Percentiles rank a stretch among this genome's conserved stretches.
Evolutionary conservation across 73 alveolate species (phyloP).

Genomic region (Uronychia setigera): DNA sequence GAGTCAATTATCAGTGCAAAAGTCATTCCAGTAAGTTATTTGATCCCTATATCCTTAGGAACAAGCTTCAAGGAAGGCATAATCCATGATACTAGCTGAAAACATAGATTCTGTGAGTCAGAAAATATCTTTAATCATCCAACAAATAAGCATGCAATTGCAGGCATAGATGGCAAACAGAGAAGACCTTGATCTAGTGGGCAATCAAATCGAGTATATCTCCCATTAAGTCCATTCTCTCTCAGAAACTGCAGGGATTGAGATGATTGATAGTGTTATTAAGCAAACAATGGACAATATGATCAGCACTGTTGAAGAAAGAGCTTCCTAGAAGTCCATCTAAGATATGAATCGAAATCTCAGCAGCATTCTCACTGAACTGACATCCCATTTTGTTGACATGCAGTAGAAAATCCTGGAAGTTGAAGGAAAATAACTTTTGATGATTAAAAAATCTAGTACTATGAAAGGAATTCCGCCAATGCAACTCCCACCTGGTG

Average conservation of each 20-base stretch:
- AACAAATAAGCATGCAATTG: not conserved
- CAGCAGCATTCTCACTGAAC: not conserved
- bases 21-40: not conserved
- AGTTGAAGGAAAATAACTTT: not conserved
- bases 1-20: not conserved
- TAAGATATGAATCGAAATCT: not conserved
- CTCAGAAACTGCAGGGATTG: not conserved
- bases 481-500: too few relatives aligned
- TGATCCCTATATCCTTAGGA: not conserved
- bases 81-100: not conserved
- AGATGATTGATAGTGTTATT: not conserved
- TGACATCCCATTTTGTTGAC: not conserved
- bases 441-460: too few relatives aligned
- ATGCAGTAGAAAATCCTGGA: not conserved
- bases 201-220: not conserved
- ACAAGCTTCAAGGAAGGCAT: not conserved
- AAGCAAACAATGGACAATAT: not conserved
- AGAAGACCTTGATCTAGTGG: not conserved
- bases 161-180: not conserved
- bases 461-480: too few relatives aligned
- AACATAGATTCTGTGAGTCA: not conserved
- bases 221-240: not conserved
- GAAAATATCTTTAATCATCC: not conserved
- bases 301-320: not conserved
- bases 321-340: not conserved